Base-by-base conservation (phyloP, 2,329 filamentous ascomycete species). In the Botrytis elliptica region DNA sequence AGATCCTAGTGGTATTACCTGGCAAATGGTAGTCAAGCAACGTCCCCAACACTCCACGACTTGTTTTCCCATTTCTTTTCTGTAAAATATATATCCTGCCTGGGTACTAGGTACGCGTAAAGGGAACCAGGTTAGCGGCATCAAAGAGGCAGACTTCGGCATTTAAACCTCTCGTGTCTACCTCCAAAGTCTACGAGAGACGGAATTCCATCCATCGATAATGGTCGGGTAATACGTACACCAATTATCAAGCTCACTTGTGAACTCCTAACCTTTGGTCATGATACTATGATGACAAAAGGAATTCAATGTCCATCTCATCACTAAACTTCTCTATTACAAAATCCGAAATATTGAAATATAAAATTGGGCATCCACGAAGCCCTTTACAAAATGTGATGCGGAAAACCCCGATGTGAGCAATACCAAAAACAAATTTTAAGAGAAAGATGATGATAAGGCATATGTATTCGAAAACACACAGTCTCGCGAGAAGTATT, bases 331-430 rank as follows among this genome's bases (percentile, higher is more conserved):
- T 29, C 25, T 1, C 16, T 5, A 12, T 55, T 6, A n/a, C 4
- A 29, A n/a, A 29, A 29, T 55, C 5, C 49, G 3, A 29, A 55
- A 16, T 16, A 55, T n/a, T 16, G 25, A 29, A 16, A 55, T 42
- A 16, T 42, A 42, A 42, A 42, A 42, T 29, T 29, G 25, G 52
- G 12, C 1, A 12, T 1, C 49, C 12, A n/a, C 10, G 1, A 52
- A 12, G 4, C 10, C 25, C 49, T n/a, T 1, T 14, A n/a, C 25
- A 16, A n/a, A 14, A 3, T 0, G n/a, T 1, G 3, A 12, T 16
- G n/a, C 16, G 12, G 25, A 14, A 52, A 52, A 2, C 10, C 46
- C 1, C 16, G 5, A 44, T 18, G 42, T 44, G 16, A 14, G 4
- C 16, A 18, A 52, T 22, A n/a, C 1, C 10, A 12, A 52, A 10